A percentile compares a stretch with the other conserved stretches of the same genome.
Evolutionary conservation across 257 asterid species (phyloP).

Genomic region (Nicotiana paniculata): DNA sequence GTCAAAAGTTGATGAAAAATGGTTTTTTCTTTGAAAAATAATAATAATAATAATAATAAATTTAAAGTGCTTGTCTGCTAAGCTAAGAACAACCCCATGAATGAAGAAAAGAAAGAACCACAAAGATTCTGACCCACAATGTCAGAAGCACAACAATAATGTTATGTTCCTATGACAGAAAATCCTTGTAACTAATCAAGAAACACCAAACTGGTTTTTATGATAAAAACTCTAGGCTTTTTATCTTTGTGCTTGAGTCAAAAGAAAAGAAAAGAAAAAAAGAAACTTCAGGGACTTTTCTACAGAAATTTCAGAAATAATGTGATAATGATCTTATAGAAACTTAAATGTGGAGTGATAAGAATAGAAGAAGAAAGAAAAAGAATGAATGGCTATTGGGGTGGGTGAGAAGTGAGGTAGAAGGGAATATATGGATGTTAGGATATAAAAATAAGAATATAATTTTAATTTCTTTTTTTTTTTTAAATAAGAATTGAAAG

Average conservation of each 20-base stretch:
- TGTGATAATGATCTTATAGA: constrained; percentile 25
- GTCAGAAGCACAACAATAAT: constrained; percentile 40
- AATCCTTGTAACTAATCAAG: constrained; percentile 20
- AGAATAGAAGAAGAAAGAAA: not conserved
- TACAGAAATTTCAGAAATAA: constrained; percentile 33
- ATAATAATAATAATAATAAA: no score
- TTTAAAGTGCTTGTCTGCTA: constrained; percentile 56
- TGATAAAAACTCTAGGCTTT: constrained; percentile 7
- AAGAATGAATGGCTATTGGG: constrained; percentile 14
- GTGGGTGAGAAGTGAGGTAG: constrained; percentile 5
- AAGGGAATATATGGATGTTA: constrained; percentile 27
- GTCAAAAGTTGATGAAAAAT: constrained; percentile 10
- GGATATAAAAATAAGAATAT: not conserved
- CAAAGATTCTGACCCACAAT: constrained; percentile 58
- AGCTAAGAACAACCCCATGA: constrained; percentile 65
- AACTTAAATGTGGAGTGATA: constrained; percentile 1
- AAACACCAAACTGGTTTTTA: constrained; percentile 7
- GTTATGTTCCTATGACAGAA: constrained; percentile 22
- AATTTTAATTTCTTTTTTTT: not conserved
- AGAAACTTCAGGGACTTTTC: constrained; percentile 22
- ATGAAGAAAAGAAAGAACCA: constrained; percentile 50
- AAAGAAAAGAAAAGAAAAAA: not conserved
- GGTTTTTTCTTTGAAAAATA: not conserved
- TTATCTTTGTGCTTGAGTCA: constrained; percentile 1
- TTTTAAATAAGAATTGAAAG: not conserved